Percentiles rank a stretch among this genome's conserved stretches.
Evolutionary conservation across 1,284 basidiomycete species (phyloP).

Genomic region (Pisolithus thermaeus): DNA sequence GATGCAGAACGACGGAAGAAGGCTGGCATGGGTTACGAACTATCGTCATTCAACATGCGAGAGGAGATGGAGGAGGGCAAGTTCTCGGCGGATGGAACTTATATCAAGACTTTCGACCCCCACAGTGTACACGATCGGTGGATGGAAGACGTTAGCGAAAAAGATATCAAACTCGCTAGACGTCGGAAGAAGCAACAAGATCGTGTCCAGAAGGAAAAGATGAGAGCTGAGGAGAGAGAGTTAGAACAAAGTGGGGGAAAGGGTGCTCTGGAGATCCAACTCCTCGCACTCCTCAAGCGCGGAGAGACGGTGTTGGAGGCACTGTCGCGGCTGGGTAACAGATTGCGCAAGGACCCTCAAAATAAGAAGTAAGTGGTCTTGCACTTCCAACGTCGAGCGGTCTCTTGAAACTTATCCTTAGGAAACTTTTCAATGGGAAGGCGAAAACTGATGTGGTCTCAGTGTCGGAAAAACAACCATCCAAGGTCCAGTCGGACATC

Average conservation of each 20-base stretch:
- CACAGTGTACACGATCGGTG: conserved; percentile 92
- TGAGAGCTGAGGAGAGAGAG: conserved; percentile 68
- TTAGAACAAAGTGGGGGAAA: conserved; percentile 61
- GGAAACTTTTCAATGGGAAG: conserved; percentile 30
- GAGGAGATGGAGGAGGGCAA: conserved; percentile 97
- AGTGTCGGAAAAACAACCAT: conserved; percentile 39
- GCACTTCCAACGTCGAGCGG: neutral
- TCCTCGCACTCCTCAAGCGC: conserved; percentile 73
- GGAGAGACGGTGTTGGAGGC: conserved; percentile 91
- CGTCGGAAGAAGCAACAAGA: conserved; percentile 65
- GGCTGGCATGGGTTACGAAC: conserved; percentile 86
- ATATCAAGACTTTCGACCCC: conserved; percentile 83
- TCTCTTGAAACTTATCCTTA: conserved; percentile 8
- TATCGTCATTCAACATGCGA: conserved; percentile 98
- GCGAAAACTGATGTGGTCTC: conserved; percentile 36
- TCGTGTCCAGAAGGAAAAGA: conserved; percentile 61
- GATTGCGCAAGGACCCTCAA: conserved; percentile 54
- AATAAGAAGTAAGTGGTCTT: conserved; percentile 37
- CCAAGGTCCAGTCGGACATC: conserved; percentile 50
- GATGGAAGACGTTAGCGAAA: conserved; percentile 88
- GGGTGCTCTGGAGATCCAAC: conserved; percentile 59
- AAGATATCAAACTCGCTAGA: conserved; percentile 80
- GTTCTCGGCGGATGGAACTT: conserved; percentile 91
- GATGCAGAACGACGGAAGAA: conserved; percentile 69
- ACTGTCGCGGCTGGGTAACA: conserved; percentile 75